phyloP scores from a whole-genome alignment of 2,329 filamentous ascomycete genomes.

The Alternaria ethzedia region DNA sequence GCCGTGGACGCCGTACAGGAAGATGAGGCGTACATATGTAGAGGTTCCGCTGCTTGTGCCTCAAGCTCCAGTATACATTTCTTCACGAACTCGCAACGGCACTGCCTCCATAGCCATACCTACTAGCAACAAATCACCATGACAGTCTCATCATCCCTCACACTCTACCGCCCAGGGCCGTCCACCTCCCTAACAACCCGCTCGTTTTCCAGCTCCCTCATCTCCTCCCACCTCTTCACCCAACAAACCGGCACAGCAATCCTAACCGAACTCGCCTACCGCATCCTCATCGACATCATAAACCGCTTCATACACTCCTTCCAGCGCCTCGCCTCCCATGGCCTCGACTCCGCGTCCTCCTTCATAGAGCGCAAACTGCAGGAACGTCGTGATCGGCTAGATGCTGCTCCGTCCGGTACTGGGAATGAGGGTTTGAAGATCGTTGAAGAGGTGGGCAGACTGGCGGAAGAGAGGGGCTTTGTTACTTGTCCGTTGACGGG shows the following conservation, averaged over 20 bases:
- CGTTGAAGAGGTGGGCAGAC: constrained; percentile 29
- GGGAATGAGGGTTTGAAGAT: constrained; percentile 16
- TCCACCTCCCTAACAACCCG: constrained; percentile 3
- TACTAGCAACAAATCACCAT: constrained; percentile 13
- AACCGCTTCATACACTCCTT: constrained; percentile 31
- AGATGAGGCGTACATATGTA: neutral
- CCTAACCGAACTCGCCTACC: constrained; percentile 40
- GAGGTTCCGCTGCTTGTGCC: neutral
- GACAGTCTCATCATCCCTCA: constrained; percentile 20
- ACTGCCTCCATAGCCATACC: neutral
- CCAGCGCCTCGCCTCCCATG: constrained; percentile 29
- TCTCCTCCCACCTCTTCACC: constrained; percentile 20
- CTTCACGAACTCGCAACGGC: neutral
- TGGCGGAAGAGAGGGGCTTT: constrained; percentile 26
- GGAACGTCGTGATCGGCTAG: constrained; percentile 19
- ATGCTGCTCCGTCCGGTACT: neutral
- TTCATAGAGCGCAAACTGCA: constrained; percentile 33
- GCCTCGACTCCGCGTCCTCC: constrained; percentile 31
- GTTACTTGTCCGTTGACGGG: constrained; percentile 29
- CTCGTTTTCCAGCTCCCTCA: constrained; percentile 12
- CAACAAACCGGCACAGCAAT: constrained; percentile 34
- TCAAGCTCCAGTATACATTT: neutral
- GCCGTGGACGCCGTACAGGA: neutral
- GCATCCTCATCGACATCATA: constrained; percentile 37
- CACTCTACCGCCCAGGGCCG: constrained; percentile 13